These are phyloP conservation scores for Yamagishiella unicocca DNA, from an alignment of 139 green algal genomes.

Conservation along the genomic window DNA sequence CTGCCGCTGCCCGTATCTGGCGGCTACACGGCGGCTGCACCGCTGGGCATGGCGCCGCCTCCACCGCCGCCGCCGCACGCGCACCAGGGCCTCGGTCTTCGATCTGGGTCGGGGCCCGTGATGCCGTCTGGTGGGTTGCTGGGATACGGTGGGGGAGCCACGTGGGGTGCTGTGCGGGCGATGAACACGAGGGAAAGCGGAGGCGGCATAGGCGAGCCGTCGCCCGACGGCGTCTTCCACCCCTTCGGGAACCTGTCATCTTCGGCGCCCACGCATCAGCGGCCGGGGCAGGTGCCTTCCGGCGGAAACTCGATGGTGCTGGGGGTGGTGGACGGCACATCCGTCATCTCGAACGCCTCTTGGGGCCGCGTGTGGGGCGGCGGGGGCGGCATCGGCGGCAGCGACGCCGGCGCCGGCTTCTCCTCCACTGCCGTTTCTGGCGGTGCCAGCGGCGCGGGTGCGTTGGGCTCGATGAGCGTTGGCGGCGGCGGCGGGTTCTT, in stretches of 20 bases:
- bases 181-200: not conserved
- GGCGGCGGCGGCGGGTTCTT: not conserved
- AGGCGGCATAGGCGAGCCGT: not conserved
- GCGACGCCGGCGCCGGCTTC: not conserved
- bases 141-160: not conserved
- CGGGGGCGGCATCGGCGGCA: not conserved
- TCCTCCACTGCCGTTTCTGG: not conserved
- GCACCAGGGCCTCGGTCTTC: not conserved
- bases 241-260: constrained; percentile 3
- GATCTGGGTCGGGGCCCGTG: constrained; percentile 20
- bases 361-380: not conserved
- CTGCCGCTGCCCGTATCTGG: not conserved
- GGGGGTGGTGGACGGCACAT: not conserved
- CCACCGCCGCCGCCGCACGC: not conserved
- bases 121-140: not conserved
- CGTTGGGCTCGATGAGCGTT: not conserved
- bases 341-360: not conserved
- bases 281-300: too few relatives aligned
- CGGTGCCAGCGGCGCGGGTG: not conserved
- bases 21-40: not conserved
- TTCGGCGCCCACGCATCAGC: not conserved
- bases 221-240: not conserved
- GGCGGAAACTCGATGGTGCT: not conserved
- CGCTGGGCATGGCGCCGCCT: not conserved
- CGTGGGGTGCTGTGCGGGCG: constrained; percentile 19